Evolutionary conservation across 2,329 filamentous ascomycete genomes (phyloP), one percentile per base, ranked within the genome.

Genomic region (Colletotrichum sojae): DNA sequence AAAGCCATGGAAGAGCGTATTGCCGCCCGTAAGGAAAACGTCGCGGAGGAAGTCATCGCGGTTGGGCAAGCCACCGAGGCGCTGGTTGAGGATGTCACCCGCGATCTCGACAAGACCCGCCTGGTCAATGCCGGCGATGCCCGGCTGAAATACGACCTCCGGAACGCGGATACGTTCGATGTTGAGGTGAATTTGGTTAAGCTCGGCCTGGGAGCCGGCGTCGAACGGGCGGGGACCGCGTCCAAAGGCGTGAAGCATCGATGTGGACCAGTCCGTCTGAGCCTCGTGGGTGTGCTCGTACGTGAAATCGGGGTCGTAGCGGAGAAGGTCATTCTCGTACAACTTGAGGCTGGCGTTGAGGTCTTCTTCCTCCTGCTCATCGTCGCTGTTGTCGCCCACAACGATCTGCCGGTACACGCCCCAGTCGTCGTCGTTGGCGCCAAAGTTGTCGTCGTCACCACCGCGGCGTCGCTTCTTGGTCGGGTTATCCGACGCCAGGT

Each of bases 371-470:
- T 97, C 95, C 58, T 97, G 94, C 75, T 95, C 93, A 73, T 98
- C 95, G 71, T 96, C 94, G 76, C 92, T 94, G 73, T 86, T 87
- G 8, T 92, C 92, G 58, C 94, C 94, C 1, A 93, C 94, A 2
- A 94, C 93, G 66, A 98, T 97, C 48, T 94, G 94, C 61, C 96
- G 91, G 81, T 99, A 99, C 15, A 99, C 94, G 67, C 94, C 94
- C 96, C 96, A 99, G 79, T 99, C 96, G 66, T 97, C 95, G 76
- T 99, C 96, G 79, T 99, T 95, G 57, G 95, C 95, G 65, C 96
- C 96, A 77, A 99, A 99, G 69, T 94, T 94, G 78, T 99, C 96
- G 75, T 99, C 96, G 77, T 98, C 95, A 4, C 92, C 93, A 8
- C 94, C 94, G 18, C 95, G 90, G 15, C 94, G 87, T 65, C 95